Base-by-base conservation (phyloP, 148 eudicot genomes). In the Vaccinium myrtillus region DNA sequence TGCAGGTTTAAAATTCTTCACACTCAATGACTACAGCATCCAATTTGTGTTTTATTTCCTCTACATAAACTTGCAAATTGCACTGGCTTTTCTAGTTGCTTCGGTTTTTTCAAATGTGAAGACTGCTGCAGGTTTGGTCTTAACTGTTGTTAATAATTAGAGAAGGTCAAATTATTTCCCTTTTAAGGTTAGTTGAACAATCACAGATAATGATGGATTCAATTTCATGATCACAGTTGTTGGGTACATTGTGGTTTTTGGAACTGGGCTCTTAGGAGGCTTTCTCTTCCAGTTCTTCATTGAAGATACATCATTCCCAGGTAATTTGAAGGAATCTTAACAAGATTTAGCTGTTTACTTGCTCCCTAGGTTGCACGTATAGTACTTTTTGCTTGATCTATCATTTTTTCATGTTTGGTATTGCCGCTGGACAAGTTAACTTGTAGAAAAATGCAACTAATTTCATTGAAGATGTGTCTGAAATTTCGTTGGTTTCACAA, bases 51-150 rank as follows among this genome's bases (percentile, higher is more conserved):
- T 96, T 87, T 94, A 91, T 81, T 90, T 94, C 89, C 46, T 96
- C 70, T 96, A 93, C 84, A 88, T 92, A 53, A 96, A 94, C 92
- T 86, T 96, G 90, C 99, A 96, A 91, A 90, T 96, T 21, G 81
- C 95, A 51, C 79, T 91, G 85, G 95, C 98, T 50, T 85, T 85
- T 75, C 81, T 85, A 48, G 2, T 85, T 18, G 84, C 84, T 75
- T 69, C 84, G 19, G 3, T 74, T 25, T 84, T 86, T 85, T 86
- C 87, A 43, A 82, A 48, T 23, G 85, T 82, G 51, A 86, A 77
- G 78, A 86, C 95, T 75, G 94, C 97, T 67, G 86, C 95, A 95
- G 99, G 99, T 97, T 85, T 87, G 86, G 51, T 87, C 75, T 79
- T 71, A 77, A 67, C 75, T 81, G 78, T 43, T 77, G 16, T 76